Conservation (phyloP, 2,329 filamentous ascomycete genomes). For the Stylonectria norvegica region DNA sequence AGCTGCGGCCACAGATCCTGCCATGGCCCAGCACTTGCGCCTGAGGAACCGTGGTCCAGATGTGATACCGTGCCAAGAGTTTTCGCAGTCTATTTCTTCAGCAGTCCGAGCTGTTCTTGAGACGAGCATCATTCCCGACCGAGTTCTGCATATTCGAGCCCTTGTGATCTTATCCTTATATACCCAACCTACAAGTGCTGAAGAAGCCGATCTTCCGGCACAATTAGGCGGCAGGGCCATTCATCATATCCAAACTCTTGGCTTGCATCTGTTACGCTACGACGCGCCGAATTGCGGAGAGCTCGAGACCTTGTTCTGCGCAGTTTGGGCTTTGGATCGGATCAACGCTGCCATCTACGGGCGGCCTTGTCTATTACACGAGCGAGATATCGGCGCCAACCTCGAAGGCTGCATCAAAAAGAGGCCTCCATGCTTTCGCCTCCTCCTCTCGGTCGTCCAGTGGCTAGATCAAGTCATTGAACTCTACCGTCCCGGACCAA, state of each 20-base stretch:
- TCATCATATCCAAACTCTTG: constrained; percentile 54
- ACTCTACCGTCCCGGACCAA: constrained; percentile 55
- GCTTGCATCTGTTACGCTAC: constrained; percentile 49
- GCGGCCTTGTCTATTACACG: constrained; percentile 57
- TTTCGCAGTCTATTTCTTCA: constrained; percentile 46
- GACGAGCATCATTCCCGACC: constrained; percentile 51
- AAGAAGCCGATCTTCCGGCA: constrained; percentile 53
- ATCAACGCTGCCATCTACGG: constrained; percentile 59
- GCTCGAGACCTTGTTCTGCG: constrained; percentile 52
- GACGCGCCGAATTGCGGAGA: constrained; percentile 39
- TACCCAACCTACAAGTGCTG: constrained; percentile 51
- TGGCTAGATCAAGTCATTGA: constrained; percentile 58
- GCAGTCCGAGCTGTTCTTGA: constrained; percentile 50
- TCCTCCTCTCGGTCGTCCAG: constrained; percentile 52
- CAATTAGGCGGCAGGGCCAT: constrained; percentile 52
- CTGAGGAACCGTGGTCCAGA: constrained; percentile 38
- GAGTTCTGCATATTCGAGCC: constrained; percentile 53
- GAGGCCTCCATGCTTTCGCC: constrained; percentile 53
- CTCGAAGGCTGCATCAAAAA: constrained; percentile 48
- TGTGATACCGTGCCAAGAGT: constrained; percentile 44
- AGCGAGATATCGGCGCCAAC: constrained; percentile 55
- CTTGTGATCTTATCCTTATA: constrained; percentile 56
- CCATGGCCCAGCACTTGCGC: constrained; percentile 43
- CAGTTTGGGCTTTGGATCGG: constrained; percentile 59
- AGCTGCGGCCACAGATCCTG: constrained; percentile 49